Base-by-base conservation (phyloP, 108 stramenopile species). In the Cylindrotheca closterium region DNA sequence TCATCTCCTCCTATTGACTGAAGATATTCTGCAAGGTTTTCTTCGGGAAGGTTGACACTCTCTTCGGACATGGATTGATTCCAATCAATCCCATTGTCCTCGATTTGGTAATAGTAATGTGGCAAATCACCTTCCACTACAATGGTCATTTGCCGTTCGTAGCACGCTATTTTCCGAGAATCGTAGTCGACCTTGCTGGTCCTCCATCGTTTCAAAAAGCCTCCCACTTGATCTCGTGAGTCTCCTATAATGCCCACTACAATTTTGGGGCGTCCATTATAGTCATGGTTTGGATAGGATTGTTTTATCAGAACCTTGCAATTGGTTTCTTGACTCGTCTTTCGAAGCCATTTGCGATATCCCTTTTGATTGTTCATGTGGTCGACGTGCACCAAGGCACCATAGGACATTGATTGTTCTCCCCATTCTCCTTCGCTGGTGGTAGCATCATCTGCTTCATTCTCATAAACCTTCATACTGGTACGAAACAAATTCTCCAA, bases 291-390 rank as follows among this genome's bases (percentile, higher is more conserved):
- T 26, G 68, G 31, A 53, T 33, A 54, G 42, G 28, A 68, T 10
- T 75, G 61, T 59, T 70, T 71, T 8, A 86, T 26, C 22, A 79
- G 23, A 45, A 82, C 29, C 0, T 25, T 29, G 28, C 76, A 77
- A 7, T 65, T 74, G 2, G 55, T 29, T 19, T 73, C 56, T 54
- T 66, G 23, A 30, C 70, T 59, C 22, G 76, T 54, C 47, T 87
- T 88, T 48, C 74, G 62, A 1, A 92, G 59, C 87, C 87, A 92
- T 51, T 86, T 86, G 24, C 79, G 67, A 62, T 92, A 92, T 2
- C 71, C 56, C 62, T 85, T 92, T 2, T 37, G 59, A 70, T 88
- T 67, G 60, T 87, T 86, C 87, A 92, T 92, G 65, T 92, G 87
- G 71, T 92, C 90, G 12, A 92, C 87, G 61, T 70, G 73, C 28